A percentile compares a stretch with the other conserved stretches of the same genome.
phyloP scores from a whole-genome alignment of 116 monocot species.

The Posidonia oceanica region DNA sequence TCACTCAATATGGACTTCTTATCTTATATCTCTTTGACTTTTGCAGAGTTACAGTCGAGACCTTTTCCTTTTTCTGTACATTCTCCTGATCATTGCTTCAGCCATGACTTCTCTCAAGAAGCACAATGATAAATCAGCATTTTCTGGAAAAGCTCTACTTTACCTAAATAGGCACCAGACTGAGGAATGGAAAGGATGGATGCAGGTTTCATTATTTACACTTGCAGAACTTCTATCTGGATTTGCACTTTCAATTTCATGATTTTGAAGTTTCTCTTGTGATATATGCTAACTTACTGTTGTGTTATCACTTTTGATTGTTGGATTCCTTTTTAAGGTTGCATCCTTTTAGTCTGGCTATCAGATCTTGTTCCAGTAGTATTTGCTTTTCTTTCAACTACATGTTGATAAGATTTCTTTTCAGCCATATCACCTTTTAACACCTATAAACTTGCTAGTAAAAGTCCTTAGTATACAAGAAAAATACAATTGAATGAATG shows the following conservation, averaged over 20 bases:
- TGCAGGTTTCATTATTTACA: constrained; percentile 53
- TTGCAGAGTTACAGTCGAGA: constrained; percentile 87
- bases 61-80: constrained; percentile 90
- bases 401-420: too few relatives aligned
- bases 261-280: not conserved
- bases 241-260: not conserved
- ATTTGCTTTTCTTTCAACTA: too few relatives aligned
- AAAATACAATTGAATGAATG: too few relatives aligned
- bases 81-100: constrained; percentile 86
- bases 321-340: too few relatives aligned
- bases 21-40: not conserved
- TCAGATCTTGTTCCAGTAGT: too few relatives aligned
- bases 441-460: too few relatives aligned
- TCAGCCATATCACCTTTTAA: too few relatives aligned
- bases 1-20: not conserved
- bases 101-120: constrained; percentile 89
- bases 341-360: too few relatives aligned
- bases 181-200: constrained; percentile 99
- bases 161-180: constrained; percentile 97
- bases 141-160: constrained; percentile 83
- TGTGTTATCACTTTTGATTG: too few relatives aligned
- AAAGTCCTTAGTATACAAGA: too few relatives aligned
- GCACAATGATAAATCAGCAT: constrained; percentile 83
- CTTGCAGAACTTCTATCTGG: too few relatives aligned
- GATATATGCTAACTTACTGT: too few relatives aligned